Conservation (phyloP, 495 filamentous ascomycete genomes). For the Bombardia bombarda region DNA sequence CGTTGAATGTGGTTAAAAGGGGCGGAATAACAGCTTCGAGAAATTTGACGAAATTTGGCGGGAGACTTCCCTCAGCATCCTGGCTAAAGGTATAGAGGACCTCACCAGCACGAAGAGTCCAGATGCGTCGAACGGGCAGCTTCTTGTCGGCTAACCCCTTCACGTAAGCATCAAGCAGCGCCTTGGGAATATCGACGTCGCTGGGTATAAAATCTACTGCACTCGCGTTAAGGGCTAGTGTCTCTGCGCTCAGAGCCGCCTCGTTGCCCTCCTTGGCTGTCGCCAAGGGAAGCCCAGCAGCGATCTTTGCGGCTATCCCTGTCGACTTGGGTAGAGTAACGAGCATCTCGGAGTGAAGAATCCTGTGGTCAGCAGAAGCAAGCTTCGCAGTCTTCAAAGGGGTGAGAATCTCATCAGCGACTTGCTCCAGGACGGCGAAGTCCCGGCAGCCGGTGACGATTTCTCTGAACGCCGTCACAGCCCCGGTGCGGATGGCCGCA, state of each 20-base stretch:
- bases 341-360: constrained; percentile 72
- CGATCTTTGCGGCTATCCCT: constrained; percentile 55
- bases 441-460: constrained; percentile 53
- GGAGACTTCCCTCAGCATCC: constrained; percentile 30
- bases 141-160: constrained; percentile 86
- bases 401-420: constrained; percentile 65
- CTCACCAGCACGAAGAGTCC: constrained; percentile 69
- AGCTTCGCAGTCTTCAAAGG: constrained; percentile 78
- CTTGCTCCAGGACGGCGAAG: constrained; percentile 48
- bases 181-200: constrained; percentile 49
- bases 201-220: constrained; percentile 50
- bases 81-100: constrained; percentile 51
- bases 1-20: constrained; percentile 65
- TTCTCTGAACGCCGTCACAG: constrained; percentile 59
- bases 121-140: constrained; percentile 65
- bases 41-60: constrained; percentile 44
- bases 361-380: constrained; percentile 70
- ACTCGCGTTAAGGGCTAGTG: constrained; percentile 57
- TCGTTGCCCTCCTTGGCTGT: constrained; percentile 83
- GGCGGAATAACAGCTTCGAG: constrained; percentile 53
- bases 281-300: constrained; percentile 52
- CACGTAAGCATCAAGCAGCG: constrained; percentile 58
- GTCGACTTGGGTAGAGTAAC: constrained; percentile 48
- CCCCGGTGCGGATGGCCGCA: constrained; percentile 62
- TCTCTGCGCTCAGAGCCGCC: constrained; percentile 64